Conservation (phyloP, 129 eudicot species). For the sunflower (Helianthus annuus) region DNA sequence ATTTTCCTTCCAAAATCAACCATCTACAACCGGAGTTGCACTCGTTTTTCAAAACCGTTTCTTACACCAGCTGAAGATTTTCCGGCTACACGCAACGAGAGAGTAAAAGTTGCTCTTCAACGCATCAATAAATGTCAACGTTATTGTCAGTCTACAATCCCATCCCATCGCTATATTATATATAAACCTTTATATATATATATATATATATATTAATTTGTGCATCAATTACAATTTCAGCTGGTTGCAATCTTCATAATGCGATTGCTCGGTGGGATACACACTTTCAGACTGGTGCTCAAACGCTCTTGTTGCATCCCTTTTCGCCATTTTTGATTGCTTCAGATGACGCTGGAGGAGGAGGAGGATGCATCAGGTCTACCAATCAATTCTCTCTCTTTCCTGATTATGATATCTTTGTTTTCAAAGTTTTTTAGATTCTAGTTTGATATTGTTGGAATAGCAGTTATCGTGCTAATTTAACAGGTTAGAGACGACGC, state of each 20-base stretch:
- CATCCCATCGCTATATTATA: not conserved
- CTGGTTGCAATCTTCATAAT: conserved; percentile 69
- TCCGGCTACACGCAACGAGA: conserved; percentile 58
- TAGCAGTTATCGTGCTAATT: too few species aligned
- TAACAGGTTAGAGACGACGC: too few species aligned
- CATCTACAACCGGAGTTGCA: conserved; percentile 88
- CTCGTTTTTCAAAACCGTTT: conserved; percentile 86
- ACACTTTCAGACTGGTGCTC: conserved; percentile 76
- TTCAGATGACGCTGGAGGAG: conserved; percentile 63
- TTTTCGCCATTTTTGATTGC: conserved; percentile 85
- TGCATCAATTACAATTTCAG: conserved; percentile 32
- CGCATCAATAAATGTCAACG: conserved; percentile 77
- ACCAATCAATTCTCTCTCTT: too few species aligned
- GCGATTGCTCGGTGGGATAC: conserved; percentile 98
- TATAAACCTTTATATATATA: too few species aligned
- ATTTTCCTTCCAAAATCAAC: conserved; percentile 79
- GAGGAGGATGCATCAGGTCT: conserved; percentile 61
- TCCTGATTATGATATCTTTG: not conserved
- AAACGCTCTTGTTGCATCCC: conserved; percentile 79
- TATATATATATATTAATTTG: not conserved
- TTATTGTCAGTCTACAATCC: conserved; percentile 50
- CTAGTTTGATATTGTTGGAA: not conserved
- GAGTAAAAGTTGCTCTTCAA: conserved; percentile 67
- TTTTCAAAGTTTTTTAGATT: not conserved
- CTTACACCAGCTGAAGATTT: conserved; percentile 69